These are phyloP conservation scores for Helenozyma baotianmanensis DNA, from an alignment of 805 yeast species.

Conservation along the genomic window DNA sequence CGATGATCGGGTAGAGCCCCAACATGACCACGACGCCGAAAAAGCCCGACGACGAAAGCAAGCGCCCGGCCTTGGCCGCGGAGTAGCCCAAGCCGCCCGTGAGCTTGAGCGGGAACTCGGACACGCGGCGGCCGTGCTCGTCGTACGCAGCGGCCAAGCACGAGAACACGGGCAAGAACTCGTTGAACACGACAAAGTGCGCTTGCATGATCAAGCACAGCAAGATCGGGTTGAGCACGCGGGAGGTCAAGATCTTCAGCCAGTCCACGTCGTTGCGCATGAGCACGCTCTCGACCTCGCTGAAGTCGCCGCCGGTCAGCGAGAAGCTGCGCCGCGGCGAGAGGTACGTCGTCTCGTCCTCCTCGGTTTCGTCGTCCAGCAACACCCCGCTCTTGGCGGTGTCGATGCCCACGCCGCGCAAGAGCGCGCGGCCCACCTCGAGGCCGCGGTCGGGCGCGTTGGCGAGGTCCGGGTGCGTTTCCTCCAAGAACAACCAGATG, in stretches of 20 bases:
- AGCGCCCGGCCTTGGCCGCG: slow-evolving; percentile 44
- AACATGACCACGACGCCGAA: slow-evolving; percentile 48
- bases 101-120: slow-evolving; percentile 44
- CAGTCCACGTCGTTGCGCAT: too few relatives aligned
- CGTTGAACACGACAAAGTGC: slow-evolving; percentile 29
- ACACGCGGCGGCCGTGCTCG: slow-evolving; percentile 24
- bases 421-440: slow-evolving; percentile 38
- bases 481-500: slow-evolving; percentile 48
- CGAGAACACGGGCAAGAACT: slow-evolving; percentile 35
- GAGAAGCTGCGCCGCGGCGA: slow-evolving; percentile 13
- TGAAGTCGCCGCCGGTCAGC: slow-evolving; percentile 4
- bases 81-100: slow-evolving; percentile 51
- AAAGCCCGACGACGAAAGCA: slow-evolving; percentile 51
- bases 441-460: slow-evolving; percentile 41
- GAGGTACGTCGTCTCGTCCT: slow-evolving; percentile 4
- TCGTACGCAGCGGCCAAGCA: slow-evolving; percentile 26
- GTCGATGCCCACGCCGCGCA: slow-evolving; percentile 15
- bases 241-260: too few relatives aligned
- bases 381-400: slow-evolving; percentile 19
- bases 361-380: too few relatives aligned
- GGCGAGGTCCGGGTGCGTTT: slow-evolving; percentile 42
- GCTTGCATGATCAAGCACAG: slow-evolving; percentile 31
- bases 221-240: slow-evolving; percentile 26
- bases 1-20: slow-evolving; percentile 48
- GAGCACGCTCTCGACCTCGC: slow-evolving; percentile 9